Evolutionary conservation across 2,329 filamentous ascomycete species (phyloP).

Genomic region (Balansia obtecta): DNA sequence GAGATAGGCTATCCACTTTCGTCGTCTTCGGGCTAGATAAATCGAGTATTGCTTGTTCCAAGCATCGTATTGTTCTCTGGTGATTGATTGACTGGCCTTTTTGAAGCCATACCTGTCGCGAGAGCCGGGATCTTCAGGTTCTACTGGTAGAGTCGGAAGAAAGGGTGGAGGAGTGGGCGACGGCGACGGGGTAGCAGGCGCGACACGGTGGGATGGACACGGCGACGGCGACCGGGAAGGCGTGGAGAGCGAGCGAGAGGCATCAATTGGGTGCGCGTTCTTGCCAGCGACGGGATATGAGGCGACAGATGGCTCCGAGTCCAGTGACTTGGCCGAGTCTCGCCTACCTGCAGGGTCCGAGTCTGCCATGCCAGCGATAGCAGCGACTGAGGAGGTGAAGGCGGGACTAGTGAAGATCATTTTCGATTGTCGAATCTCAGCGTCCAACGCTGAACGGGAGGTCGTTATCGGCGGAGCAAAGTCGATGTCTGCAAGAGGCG

Average conservation of each 20-base stretch:
- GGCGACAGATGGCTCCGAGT: conserved; percentile 20
- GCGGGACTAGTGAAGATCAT: conserved; percentile 27
- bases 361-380: conserved; percentile 20
- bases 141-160: conserved; percentile 12
- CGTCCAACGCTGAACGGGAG: conserved; percentile 20
- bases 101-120: conserved; percentile 88
- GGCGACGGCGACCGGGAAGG: conserved; percentile 8
- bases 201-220: background rate
- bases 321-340: conserved; percentile 39
- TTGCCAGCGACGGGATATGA: conserved; percentile 12
- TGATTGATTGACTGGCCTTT: conserved; percentile 72
- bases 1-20: conserved; percentile 73
- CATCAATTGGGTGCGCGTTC: conserved; percentile 1
- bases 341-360: conserved; percentile 26
- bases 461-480: conserved; percentile 10
- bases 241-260: conserved; percentile 6
- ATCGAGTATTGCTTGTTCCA: conserved; percentile 69
- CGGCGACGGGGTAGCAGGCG: background rate
- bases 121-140: conserved; percentile 34
- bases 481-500: conserved; percentile 9
- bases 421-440: conserved; percentile 27
- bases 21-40: conserved; percentile 60
- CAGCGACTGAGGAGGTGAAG: conserved; percentile 27
- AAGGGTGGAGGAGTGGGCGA: conserved; percentile 4
- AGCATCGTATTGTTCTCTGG: conserved; percentile 61